Evolutionary conservation across 2,329 filamentous ascomycete genomes (phyloP), one percentile per base, ranked within the genome.

Genomic region (Diaporthe ampelina): DNA sequence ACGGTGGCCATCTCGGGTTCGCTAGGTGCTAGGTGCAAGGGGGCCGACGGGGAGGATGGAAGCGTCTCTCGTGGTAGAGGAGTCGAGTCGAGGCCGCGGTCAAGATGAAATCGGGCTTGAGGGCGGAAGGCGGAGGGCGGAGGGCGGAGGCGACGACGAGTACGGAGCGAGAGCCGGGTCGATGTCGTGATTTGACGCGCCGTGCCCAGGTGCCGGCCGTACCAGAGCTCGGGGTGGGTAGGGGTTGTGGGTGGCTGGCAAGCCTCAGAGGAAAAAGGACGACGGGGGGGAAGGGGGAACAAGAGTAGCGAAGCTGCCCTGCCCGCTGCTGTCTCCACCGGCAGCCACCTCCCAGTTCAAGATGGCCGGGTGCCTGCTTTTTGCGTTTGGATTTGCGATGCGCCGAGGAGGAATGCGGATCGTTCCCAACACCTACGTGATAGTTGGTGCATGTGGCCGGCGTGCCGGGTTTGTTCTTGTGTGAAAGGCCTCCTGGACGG

Each of bases 1-100:
- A 84, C 76, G 59, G 84, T 82, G 67, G 84, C 84, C 88, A 89
- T 89, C 74, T 75, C 77, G 73, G 40, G 9, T 76, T 69, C 67
- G 59, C 68, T 29, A 43, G 57, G 50, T 37, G 58, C 35, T n/a
- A 29, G 29, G 29, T 29, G 29, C 29, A 29, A 35, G 45, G 11
- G 11, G 43, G 19, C 32, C 58, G 17, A 54, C 24, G 52, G 26
- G 57, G 29, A 35, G 40, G 35, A 57, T 19, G 29, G 52, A 58
- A 24, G 17, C 29, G 48, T 56, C 48, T 56, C 48, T 29, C 29
- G 45, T 11, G 15, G 54, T 29, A 29, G 40, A 29, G 40, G 24
- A 45, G 37, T 45, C 35, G 59, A 19, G 50, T 57, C n/a, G 48
- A 35, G n/a, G 24, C 21, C 6, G 40, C 13, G 40, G 40, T 43